phyloP scores from a whole-genome alignment of 1,284 basidiomycete genomes.

The Paramarasmius palmivorus region DNA sequence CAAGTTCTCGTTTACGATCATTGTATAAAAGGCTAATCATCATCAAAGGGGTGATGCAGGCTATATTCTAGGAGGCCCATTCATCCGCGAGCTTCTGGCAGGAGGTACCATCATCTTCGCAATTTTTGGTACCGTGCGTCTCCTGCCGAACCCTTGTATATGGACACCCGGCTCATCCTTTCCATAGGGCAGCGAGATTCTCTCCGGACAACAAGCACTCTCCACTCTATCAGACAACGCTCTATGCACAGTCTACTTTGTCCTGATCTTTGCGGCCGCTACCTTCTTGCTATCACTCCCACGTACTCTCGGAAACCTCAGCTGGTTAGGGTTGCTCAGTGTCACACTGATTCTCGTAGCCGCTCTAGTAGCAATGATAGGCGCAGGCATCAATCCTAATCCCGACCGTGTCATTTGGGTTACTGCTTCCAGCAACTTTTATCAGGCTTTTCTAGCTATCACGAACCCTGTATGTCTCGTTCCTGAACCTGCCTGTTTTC shows the following conservation, averaged over 20 bases:
- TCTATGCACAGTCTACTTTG: constrained; percentile 43
- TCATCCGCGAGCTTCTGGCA: constrained; percentile 48
- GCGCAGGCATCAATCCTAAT: constrained; percentile 47
- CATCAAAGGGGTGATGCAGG: constrained; percentile 51
- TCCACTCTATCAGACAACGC: constrained; percentile 48
- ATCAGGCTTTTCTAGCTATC: constrained; percentile 51
- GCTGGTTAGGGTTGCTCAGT: constrained; percentile 47
- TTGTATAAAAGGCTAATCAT: neutral
- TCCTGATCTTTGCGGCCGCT: constrained; percentile 44
- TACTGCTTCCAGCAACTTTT: constrained; percentile 43
- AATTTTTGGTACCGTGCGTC: constrained; percentile 42
- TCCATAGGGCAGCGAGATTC: constrained; percentile 46
- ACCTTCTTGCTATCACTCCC: constrained; percentile 48
- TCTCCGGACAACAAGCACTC: constrained; percentile 53
- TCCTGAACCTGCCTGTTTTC: neutral
- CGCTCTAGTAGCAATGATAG: constrained; percentile 50
- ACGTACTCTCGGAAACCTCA: constrained; percentile 45
- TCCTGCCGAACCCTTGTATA: neutral
- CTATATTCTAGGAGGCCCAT: constrained; percentile 48
- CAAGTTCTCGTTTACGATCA: constrained; percentile 21
- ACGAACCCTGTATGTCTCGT: constrained; percentile 45
- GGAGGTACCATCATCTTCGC: constrained; percentile 54
- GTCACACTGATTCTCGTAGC: constrained; percentile 41
- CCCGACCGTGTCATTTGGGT: constrained; percentile 41
- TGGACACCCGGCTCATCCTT: neutral